Evolutionary conservation across 2,329 filamentous ascomycete species (phyloP).

Genomic region (Phialemonium atrogriseum): DNA sequence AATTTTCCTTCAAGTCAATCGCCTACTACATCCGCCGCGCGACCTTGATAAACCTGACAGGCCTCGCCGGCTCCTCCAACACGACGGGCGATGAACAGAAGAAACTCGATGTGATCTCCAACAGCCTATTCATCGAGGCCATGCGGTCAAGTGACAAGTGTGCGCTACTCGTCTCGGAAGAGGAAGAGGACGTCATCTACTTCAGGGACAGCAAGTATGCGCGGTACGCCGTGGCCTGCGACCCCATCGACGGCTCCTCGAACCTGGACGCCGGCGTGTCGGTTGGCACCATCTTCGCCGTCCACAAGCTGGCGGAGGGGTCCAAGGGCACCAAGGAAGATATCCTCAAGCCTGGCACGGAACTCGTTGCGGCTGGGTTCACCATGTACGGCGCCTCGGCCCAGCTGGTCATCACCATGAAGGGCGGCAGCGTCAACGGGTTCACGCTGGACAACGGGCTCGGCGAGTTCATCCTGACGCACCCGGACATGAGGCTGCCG

Average conservation of each 20-base stretch:
- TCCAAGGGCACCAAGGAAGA: slow-evolving; percentile 72
- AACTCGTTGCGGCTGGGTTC: slow-evolving; percentile 92
- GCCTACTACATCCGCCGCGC: slow-evolving; percentile 98
- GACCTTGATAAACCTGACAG: slow-evolving; percentile 89
- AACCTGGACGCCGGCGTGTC: slow-evolving; percentile 97
- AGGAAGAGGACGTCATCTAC: slow-evolving; percentile 87
- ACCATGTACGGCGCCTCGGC: slow-evolving; percentile 99
- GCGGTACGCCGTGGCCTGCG: slow-evolving; percentile 94
- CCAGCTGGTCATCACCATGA: slow-evolving; percentile 96
- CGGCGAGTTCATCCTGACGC: slow-evolving; percentile 97
- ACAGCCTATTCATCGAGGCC: slow-evolving; percentile 92
- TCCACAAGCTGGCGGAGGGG: slow-evolving; percentile 80
- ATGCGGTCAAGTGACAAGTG: slow-evolving; percentile 92
- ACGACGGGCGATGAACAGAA: slow-evolving; percentile 97
- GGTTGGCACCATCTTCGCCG: slow-evolving; percentile 92
- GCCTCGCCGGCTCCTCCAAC: slow-evolving; percentile 90
- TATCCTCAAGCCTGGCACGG: slow-evolving; percentile 79
- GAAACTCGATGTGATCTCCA: slow-evolving; percentile 98
- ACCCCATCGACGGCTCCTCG: slow-evolving; percentile 95
- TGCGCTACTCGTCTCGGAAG: slow-evolving; percentile 90
- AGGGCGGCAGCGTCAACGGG: slow-evolving; percentile 83
- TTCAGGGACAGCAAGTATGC: slow-evolving; percentile 68
- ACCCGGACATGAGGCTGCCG: slow-evolving; percentile 88
- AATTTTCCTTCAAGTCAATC: slow-evolving; percentile 99
- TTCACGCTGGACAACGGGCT: slow-evolving; percentile 96